Conservation (phyloP, 1,284 basidiomycete species). For the Kwoniella shivajii region DNA sequence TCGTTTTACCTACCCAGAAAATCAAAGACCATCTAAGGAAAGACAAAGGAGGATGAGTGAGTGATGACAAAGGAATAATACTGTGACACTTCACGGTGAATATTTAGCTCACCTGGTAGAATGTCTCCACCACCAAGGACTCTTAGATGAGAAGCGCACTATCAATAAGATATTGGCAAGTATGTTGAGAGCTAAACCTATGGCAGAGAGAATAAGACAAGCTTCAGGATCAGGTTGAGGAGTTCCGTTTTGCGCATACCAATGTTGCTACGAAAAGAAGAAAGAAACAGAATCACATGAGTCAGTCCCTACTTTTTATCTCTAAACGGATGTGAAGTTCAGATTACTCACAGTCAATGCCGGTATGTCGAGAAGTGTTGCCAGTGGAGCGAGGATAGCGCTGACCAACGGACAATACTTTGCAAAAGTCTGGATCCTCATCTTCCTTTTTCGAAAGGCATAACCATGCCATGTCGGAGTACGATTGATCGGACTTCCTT, state of each 20-base stretch:
- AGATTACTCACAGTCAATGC: constrained; percentile 48
- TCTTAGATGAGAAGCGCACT: constrained; percentile 52
- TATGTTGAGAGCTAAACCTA: constrained; percentile 55
- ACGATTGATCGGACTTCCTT: too few species aligned
- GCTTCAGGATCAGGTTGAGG: constrained; percentile 43
- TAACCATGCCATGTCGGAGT: constrained; percentile 12
- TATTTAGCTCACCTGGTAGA: constrained; percentile 30
- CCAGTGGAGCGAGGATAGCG: constrained; percentile 54
- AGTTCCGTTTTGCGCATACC: constrained; percentile 44
- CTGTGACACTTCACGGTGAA: too few species aligned
- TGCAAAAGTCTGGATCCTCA: constrained; percentile 22
- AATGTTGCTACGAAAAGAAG: constrained; percentile 40
- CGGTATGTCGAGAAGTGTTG: constrained; percentile 56
- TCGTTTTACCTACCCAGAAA: constrained; percentile 55
- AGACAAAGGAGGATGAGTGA: too few species aligned
- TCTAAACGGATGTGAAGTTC: too few species aligned
- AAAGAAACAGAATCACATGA: not conserved
- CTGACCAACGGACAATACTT: constrained; percentile 51
- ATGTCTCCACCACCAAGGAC: constrained; percentile 38
- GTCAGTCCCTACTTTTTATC: too few species aligned
- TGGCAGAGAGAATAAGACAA: constrained; percentile 50
- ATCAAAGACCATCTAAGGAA: constrained; percentile 41
- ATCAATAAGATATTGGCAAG: constrained; percentile 55
- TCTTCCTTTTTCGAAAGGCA: constrained; percentile 6
- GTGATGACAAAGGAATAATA: not conserved